Conservation (phyloP, 768 basidiomycete species). For the Rhodotorula taiwanensis region DNA sequence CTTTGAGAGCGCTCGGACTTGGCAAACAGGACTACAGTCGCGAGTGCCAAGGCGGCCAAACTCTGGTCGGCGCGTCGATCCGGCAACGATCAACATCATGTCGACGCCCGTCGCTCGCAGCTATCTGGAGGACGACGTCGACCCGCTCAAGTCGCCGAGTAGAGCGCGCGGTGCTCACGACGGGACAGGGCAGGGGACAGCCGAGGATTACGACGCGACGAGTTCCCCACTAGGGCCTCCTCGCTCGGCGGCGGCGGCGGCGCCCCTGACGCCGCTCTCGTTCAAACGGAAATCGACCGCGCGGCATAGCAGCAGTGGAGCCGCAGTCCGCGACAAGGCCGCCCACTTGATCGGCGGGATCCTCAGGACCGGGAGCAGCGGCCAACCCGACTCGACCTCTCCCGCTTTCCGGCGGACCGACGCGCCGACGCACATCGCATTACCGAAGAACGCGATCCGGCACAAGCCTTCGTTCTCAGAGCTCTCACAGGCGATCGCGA, state of each 20-base stretch:
- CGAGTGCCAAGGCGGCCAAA: too few species aligned
- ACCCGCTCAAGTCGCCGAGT: background rate
- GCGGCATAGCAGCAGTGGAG: background rate
- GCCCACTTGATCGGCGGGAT: slow-evolving; percentile 5
- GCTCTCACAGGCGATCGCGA: slow-evolving; percentile 13
- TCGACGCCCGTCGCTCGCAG: slow-evolving; percentile 3
- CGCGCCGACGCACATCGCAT: background rate
- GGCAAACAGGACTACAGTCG: too few species aligned
- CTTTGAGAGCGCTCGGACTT: too few species aligned
- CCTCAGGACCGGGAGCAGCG: background rate
- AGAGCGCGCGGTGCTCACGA: too few species aligned
- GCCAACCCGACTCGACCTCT: background rate
- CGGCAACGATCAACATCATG: too few species aligned
- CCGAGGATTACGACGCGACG: background rate
- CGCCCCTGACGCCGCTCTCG: background rate
- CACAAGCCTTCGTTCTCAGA: background rate
- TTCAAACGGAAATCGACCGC: slow-evolving; percentile 18
- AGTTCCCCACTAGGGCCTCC: background rate
- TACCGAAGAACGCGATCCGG: background rate
- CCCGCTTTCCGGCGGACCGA: background rate
- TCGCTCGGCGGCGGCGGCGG: background rate
- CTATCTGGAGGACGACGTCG: background rate
- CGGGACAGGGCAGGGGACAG: background rate
- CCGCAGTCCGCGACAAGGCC: background rate
- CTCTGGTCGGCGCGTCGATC: too few species aligned